Evolutionary conservation across 176 grass and related monocot species (phyloP), one percentile per base, ranked within the genome.

Genomic region (Ensete ventricosum): DNA sequence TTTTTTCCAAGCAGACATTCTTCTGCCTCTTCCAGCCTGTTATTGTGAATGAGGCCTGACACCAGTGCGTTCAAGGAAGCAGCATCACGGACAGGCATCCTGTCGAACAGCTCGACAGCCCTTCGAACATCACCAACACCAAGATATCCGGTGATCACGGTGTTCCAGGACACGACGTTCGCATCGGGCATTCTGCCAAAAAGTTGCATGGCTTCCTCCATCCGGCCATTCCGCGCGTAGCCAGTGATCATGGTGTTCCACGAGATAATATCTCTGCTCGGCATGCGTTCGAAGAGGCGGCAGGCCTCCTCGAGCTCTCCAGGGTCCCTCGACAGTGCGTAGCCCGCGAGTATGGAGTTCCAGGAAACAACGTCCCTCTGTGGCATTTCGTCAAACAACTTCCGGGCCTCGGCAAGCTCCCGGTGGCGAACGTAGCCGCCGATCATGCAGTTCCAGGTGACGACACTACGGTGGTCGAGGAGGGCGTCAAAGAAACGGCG

Each of bases 381-480:
- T 1, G 84, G 87, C 87, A 92, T 92, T 52, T 67, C 2, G 50
- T 82, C 76, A 77, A 92, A 89, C 48, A 92, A 78, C 50, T 49
- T 53, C 1, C 77, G 82, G 48, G 82, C 82, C 1, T 80, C 82
- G 16, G 9, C 2, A 2, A 78, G 72, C 73, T 84, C 84, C 11
- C 71, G 21, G 43, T 70, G 63, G 73, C 90, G 90, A 0, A 82
- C 84, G 29, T 89, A 72, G 52, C 81, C 90, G 43, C 79, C 79
- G 27, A 92, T 75, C 80, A 92, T 13, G 69, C 77, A 76, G 54
- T 91, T 96, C 91, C 85, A 96, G 16, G 91, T 88, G 72, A 91
- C 81, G 26, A 91, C 88, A 64, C 17, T 25, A 84, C 84, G 85
- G 22, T 14, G 22, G 54, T 24, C 67, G 4, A 81, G 88, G 64